These are phyloP conservation scores for Diaporthe velutina DNA, from an alignment of 2,329 filamentous ascomycete genomes.

Conservation along the genomic window DNA sequence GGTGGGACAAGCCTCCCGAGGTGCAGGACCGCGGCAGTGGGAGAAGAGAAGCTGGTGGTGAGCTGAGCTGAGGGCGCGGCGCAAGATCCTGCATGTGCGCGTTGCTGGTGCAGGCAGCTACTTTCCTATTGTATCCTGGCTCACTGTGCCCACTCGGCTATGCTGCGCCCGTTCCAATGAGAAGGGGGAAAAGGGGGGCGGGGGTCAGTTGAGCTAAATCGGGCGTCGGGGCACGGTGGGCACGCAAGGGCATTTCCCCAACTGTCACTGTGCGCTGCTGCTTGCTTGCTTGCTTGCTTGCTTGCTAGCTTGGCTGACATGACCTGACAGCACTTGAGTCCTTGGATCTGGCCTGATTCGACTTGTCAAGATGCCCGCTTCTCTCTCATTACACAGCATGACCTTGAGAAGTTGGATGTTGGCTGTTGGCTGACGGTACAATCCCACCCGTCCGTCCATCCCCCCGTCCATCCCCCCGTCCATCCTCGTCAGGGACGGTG, in stretches of 20 bases:
- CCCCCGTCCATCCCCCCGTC: neutral
- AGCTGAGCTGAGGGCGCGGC: conserved; percentile 1
- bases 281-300: no score
- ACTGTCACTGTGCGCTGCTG: neutral
- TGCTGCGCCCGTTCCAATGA: conserved; percentile 27
- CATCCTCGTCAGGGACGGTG: neutral
- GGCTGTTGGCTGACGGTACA: neutral
- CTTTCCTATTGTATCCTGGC: neutral
- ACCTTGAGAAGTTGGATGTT: neutral
- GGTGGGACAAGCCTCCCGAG: conserved; percentile 16
- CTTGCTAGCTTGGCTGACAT: neutral
- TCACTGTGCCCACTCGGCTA: conserved; percentile 23
- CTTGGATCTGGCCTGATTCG: neutral
- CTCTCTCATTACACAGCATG: neutral
- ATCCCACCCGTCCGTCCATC: neutral
- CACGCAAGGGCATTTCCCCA: conserved; percentile 1
- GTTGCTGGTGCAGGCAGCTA: neutral
- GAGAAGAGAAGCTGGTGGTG: neutral
- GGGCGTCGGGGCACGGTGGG: neutral
- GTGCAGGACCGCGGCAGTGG: neutral
- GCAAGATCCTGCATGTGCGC: conserved; percentile 24
- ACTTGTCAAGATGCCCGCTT: neutral
- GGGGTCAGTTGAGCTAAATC: conserved; percentile 12
- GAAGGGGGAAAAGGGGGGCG: neutral
- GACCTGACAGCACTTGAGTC: conserved; percentile 7